Evolutionary conservation across 1,139 yeast genomes (phyloP), one percentile per base, ranked within the genome.

Genomic region (Suhomyces yuchorum): DNA sequence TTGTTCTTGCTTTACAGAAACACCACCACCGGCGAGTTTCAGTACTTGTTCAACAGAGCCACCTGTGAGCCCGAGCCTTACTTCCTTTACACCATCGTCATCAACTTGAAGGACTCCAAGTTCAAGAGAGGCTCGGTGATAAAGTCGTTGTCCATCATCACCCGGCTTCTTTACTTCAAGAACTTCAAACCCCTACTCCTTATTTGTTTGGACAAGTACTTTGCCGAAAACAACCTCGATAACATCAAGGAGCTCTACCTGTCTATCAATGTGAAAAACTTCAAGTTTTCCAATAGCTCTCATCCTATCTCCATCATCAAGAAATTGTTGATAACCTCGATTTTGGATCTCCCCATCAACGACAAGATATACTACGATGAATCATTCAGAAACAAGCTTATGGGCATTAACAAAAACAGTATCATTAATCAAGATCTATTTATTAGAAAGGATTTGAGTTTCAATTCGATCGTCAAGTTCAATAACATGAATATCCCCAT

Each of bases 101-200:
- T 73, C 56, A 81, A 83, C 51, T 55, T 68, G 43, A 73, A 73
- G 55, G 78, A 76, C 54, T 74, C 72, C 39, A 60, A 62, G 32
- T 77, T 72, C 36, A 74, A 73, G 56, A 65, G 87, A 54, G 86
- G 86, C 2, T 79, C 84, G 3, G 68, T 71, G 20, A 82, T 83
- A 49, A 81, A 81, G 57, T 73, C 85, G 20, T 65, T 83, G 53
- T 77, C 83, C 18, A 71, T 83, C 23, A 67, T 82, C 20, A 82
- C 87, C 15, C 67, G 68, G 24, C 70, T 77, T 43, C 64, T 75
- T 4, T 81, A 69, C 58, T 79, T 82, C 65, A 83, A 81, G 56
- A 78, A 78, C 49, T 81, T 82, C 63, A 80, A 77, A 60, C 87
- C 88, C 3, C 62, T 83, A 50, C 62, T 83, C 43, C 60, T 81